Percentiles rank a stretch among this genome's conserved stretches.
Evolutionary conservation across 306 rosid species (phyloP).

Genomic region (Coriaria nepalensis): DNA sequence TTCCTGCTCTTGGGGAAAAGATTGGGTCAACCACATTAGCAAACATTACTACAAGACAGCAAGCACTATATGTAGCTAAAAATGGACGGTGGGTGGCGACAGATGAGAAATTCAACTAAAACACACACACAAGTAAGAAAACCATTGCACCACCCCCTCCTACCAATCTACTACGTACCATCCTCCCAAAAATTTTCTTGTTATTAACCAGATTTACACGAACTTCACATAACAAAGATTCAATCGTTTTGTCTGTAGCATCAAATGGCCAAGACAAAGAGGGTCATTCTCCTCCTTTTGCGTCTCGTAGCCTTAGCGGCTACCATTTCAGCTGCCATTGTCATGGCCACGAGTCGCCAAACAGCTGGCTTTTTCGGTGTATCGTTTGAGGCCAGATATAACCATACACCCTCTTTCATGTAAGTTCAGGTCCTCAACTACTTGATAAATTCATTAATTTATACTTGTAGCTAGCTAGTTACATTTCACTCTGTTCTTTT

Average conservation of each 20-base stretch:
- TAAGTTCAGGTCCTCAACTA: conserved; percentile 12
- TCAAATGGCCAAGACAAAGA: conserved; percentile 30
- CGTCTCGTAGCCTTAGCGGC: conserved; percentile 59
- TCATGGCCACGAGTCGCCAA: conserved; percentile 71
- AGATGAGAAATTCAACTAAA: too few species aligned
- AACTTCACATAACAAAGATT: neutral
- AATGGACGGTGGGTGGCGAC: too few species aligned
- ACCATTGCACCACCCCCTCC: too few species aligned
- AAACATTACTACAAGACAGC: too few species aligned
- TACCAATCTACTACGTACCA: too few species aligned
- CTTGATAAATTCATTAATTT: neutral
- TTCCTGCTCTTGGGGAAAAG: too few species aligned
- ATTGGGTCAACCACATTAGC: too few species aligned
- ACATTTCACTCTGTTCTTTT: neutral
- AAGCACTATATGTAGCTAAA: too few species aligned
- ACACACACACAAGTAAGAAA: too few species aligned
- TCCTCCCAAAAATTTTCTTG: too few species aligned
- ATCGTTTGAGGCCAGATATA: conserved; percentile 54
- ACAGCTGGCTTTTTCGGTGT: conserved; percentile 21
- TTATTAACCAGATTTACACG: neutral
- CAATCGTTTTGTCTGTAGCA: too few species aligned
- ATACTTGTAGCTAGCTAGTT: neutral
- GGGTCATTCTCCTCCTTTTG: conserved; percentile 32
- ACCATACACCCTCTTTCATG: conserved; percentile 56
- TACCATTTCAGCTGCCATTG: conserved; percentile 51